These are phyloP conservation scores for Betula pendula DNA, from an alignment of 306 rosid species.

Conservation along the genomic window DNA sequence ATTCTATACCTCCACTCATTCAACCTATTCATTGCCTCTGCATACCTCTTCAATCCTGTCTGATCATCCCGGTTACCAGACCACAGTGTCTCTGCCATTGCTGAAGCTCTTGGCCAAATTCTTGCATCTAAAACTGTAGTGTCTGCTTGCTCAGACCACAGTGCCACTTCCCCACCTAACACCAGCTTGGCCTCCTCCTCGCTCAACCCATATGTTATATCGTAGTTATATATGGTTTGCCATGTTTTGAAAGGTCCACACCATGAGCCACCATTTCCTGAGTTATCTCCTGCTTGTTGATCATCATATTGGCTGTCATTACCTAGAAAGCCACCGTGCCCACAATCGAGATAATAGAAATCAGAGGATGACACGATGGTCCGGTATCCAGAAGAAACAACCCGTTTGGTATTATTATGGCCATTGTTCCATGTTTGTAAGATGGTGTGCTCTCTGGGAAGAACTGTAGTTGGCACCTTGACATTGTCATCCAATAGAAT, in stretches of 20 bases:
- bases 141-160: slow-evolving; percentile 92
- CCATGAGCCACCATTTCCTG: slow-evolving; percentile 74
- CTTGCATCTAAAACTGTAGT: slow-evolving; percentile 64
- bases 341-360: slow-evolving; percentile 86
- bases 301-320: slow-evolving; percentile 58
- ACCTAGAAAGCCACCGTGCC: slow-evolving; percentile 74
- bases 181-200: slow-evolving; percentile 71
- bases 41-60: slow-evolving; percentile 59
- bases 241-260: slow-evolving; percentile 89
- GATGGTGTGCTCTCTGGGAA: slow-evolving; percentile 66
- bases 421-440: slow-evolving; percentile 91
- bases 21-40: slow-evolving; percentile 74
- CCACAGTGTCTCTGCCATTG: slow-evolving; percentile 82
- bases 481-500: slow-evolving; percentile 46
- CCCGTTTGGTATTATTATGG: slow-evolving; percentile 58
- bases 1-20: slow-evolving; percentile 85
- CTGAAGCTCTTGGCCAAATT: slow-evolving; percentile 84
- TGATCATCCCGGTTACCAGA: slow-evolving; percentile 65
- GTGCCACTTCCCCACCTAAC: slow-evolving; percentile 89
- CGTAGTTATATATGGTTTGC: slow-evolving; percentile 78
- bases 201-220: slow-evolving; percentile 61
- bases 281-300: slow-evolving; percentile 31
- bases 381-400: slow-evolving; percentile 71
- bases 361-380: slow-evolving; percentile 69
- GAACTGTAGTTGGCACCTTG: slow-evolving; percentile 42